Evolutionary conservation across 2,329 filamentous ascomycete species (phyloP).

Genomic region (Colletotrichum sp.): DNA sequence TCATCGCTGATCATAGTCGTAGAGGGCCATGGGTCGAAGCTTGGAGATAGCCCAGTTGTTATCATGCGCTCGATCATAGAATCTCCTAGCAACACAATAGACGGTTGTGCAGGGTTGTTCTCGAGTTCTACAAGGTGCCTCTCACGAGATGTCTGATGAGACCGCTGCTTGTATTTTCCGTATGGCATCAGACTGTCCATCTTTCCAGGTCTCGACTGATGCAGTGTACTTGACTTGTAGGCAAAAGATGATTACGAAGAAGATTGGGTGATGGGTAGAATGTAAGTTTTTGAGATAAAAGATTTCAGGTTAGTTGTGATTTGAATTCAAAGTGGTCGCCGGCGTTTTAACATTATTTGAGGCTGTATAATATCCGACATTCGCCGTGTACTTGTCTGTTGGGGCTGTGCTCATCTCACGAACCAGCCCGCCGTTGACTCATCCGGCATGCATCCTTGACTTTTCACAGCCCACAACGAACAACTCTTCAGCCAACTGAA

Average conservation of each 20-base stretch:
- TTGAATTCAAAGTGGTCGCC: fast-evolving
- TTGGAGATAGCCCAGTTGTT: not conserved
- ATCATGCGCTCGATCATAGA: not conserved
- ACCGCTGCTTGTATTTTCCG: not conserved
- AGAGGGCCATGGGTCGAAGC: not conserved
- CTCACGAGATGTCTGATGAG: not conserved
- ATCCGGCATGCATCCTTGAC: not conserved
- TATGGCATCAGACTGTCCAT: not conserved
- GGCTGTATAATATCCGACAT: not conserved
- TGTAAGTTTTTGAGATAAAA: fast-evolving
- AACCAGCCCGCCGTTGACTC: not conserved
- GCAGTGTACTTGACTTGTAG: not conserved
- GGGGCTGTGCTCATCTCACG: not conserved
- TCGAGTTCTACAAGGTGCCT: not conserved
- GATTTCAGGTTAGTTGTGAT: fast-evolving
- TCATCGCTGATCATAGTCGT: not conserved
- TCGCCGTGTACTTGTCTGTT: fast-evolving
- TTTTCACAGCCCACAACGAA: not conserved
- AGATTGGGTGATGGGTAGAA: not conserved
- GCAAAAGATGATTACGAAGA: not conserved
- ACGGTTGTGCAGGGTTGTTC: not conserved
- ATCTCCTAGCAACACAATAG: not conserved
- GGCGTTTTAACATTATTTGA: not conserved
- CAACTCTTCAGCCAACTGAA: fast-evolving
- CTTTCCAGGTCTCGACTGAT: not conserved